phyloP scores from a whole-genome alignment of 805 yeast species.

The Kazachstania psychrophila region DNA sequence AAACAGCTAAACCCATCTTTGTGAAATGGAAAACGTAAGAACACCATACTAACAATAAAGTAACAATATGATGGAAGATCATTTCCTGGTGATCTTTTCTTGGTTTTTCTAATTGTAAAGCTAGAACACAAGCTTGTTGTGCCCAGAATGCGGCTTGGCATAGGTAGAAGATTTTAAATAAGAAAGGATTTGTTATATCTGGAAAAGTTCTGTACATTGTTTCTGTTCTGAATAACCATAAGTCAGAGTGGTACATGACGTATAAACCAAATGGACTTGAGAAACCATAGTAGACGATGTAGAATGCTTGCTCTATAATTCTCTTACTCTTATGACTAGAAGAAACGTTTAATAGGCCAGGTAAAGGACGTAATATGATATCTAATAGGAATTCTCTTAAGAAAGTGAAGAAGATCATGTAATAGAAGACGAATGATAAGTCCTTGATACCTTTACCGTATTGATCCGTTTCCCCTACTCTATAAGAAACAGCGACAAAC shows the following conservation, averaged over 20 bases:
- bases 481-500: slow-evolving; percentile 59
- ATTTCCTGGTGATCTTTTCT: slow-evolving; percentile 89
- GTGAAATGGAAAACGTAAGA: slow-evolving; percentile 93
- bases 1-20: slow-evolving; percentile 87
- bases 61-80: slow-evolving; percentile 86
- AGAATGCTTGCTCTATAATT: slow-evolving; percentile 89
- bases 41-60: slow-evolving; percentile 75
- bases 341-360: slow-evolving; percentile 37
- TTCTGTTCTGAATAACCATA: slow-evolving; percentile 84
- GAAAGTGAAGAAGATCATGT: slow-evolving; percentile 83
- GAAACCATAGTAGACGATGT: slow-evolving; percentile 68
- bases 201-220: slow-evolving; percentile 78
- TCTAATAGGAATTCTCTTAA: slow-evolving; percentile 88
- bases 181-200: slow-evolving; percentile 59
- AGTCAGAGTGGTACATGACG: slow-evolving; percentile 73
- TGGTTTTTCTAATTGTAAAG: slow-evolving; percentile 84
- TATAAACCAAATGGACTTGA: slow-evolving; percentile 82
- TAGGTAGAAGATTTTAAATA: slow-evolving; percentile 73
- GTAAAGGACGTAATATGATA: slow-evolving; percentile 63
- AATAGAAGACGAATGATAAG: slow-evolving; percentile 65
- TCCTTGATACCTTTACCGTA: slow-evolving; percentile 88
- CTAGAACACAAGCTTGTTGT: slow-evolving; percentile 80
- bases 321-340: slow-evolving; percentile 51
- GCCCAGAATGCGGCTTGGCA: slow-evolving; percentile 97
- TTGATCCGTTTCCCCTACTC: slow-evolving; percentile 45